These are phyloP conservation scores for Ceratopteris richardii DNA, from an alignment of 75 land plant species.

Conservation along the genomic window DNA sequence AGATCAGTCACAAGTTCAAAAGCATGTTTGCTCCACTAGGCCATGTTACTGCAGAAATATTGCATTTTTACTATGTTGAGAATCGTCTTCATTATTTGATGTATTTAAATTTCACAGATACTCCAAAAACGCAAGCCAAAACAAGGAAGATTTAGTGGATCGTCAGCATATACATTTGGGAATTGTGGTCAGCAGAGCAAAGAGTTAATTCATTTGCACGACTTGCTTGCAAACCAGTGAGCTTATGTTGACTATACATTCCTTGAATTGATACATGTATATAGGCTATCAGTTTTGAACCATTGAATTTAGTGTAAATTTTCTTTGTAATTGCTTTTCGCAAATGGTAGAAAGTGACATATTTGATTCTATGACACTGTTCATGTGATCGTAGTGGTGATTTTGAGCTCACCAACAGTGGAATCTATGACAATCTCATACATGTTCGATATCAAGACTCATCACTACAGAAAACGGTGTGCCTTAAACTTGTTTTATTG, in stretches of 20 bases:
- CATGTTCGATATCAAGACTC: slow-evolving; percentile 84
- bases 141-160: slow-evolving; percentile 9
- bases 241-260: slow-evolving; percentile 7
- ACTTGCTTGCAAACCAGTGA: slow-evolving; percentile 73
- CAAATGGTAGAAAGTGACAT: too few relatives aligned
- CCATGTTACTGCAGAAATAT: too few relatives aligned
- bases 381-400: slow-evolving; percentile 65
- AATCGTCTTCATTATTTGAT: too few relatives aligned
- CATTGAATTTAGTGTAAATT: too few relatives aligned
- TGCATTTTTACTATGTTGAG: too few relatives aligned
- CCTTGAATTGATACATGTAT: background rate
- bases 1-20: too few relatives aligned
- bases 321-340: too few relatives aligned
- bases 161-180: slow-evolving; percentile 11
- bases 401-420: slow-evolving; percentile 67
- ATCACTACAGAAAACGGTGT: slow-evolving; percentile 79
- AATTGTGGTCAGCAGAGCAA: slow-evolving; percentile 10
- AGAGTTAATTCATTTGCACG: slow-evolving; percentile 47
- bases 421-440: slow-evolving; percentile 83
- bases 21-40: too few relatives aligned
- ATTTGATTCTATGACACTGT: background rate
- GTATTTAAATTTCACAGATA: slow-evolving; percentile 34
- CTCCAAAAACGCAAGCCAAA: slow-evolving; percentile 61
- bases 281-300: background rate
- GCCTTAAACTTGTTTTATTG: slow-evolving; percentile 5